A percentile compares a stretch with the other conserved stretches of the same genome.
These are phyloP conservation scores for Phytophthora melonis DNA, from an alignment of 352 stramenopile species.

Conservation along the genomic window DNA sequence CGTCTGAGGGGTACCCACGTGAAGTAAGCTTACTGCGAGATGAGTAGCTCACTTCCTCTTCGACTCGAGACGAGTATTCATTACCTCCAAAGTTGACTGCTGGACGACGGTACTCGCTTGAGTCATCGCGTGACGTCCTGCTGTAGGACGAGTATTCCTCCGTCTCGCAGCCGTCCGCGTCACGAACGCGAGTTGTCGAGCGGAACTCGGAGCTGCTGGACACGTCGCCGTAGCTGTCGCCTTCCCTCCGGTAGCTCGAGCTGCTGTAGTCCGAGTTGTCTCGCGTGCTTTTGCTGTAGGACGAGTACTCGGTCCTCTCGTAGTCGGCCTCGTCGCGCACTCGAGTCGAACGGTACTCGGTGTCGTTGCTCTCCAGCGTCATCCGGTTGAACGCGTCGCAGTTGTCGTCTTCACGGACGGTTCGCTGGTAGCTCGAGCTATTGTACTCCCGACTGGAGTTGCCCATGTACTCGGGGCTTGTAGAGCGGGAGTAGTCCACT, in stretches of 20 bases:
- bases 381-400: slow-evolving; percentile 3
- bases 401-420: not conserved
- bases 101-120: not conserved
- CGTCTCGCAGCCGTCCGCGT: not conserved
- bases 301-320: not conserved
- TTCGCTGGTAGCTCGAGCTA: not conserved
- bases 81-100: not conserved
- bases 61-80: not conserved
- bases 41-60: slow-evolving; percentile 6
- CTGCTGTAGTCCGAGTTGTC: slow-evolving; percentile 4
- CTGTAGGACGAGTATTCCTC: not conserved
- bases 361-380: not conserved
- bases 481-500: not conserved
- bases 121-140: not conserved
- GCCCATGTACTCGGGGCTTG: not conserved
- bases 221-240: not conserved
- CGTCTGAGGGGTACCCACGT: not conserved
- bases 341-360: slow-evolving; percentile 2
- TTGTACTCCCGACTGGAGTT: not conserved
- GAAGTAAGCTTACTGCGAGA: not conserved
- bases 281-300: not conserved
- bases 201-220: slow-evolving; percentile 11
- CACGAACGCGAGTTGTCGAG: slow-evolving; percentile 1
- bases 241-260: slow-evolving; percentile 9
- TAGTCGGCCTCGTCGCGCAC: not conserved